Evolutionary conservation across 225 moss, liverwort and hornwort species (phyloP).

Genomic region (Polytrichum commune): DNA sequence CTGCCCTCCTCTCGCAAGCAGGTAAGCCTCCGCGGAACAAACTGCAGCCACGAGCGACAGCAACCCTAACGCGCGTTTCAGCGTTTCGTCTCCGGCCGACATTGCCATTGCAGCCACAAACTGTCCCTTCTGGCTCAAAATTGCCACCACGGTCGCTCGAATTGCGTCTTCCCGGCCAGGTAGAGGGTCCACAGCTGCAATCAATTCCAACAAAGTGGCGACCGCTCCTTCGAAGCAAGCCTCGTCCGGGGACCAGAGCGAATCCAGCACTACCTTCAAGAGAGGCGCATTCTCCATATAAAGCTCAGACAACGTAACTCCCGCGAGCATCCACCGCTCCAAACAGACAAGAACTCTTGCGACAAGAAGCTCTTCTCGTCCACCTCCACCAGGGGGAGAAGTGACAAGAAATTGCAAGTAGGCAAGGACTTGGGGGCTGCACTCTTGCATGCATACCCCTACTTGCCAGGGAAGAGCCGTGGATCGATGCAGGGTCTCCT

Average conservation of each 20-base stretch:
- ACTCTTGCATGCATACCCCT: slow-evolving; percentile 46
- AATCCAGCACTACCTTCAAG: slow-evolving; percentile 32
- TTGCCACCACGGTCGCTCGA: slow-evolving; percentile 41
- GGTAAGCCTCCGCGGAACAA: slow-evolving; percentile 43
- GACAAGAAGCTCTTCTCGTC: not conserved
- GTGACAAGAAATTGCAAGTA: slow-evolving; percentile 37
- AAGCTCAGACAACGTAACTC: slow-evolving; percentile 53
- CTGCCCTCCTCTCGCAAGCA: slow-evolving; percentile 47
- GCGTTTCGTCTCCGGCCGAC: slow-evolving; percentile 14
- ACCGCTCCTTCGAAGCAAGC: slow-evolving; percentile 49
- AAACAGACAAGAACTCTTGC: slow-evolving; percentile 41
- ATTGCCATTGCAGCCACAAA: slow-evolving; percentile 29
- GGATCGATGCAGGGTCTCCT: slow-evolving; percentile 42
- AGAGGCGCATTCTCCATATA: slow-evolving; percentile 36
- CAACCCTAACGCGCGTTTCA: slow-evolving; percentile 39
- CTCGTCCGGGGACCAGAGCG: slow-evolving; percentile 44
- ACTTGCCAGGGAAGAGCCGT: slow-evolving; percentile 44
- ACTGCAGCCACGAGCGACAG: slow-evolving; percentile 37
- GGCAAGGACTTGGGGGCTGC: slow-evolving; percentile 41
- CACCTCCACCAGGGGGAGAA: slow-evolving; percentile 7
- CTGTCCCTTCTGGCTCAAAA: slow-evolving; percentile 43
- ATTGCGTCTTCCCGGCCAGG: slow-evolving; percentile 54
- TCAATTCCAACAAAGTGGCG: slow-evolving; percentile 39
- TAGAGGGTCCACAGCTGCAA: slow-evolving; percentile 50
- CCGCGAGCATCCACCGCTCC: slow-evolving; percentile 52